Conservation (phyloP, 768 basidiomycete species). For the Stropharia rugosoannulata region DNA sequence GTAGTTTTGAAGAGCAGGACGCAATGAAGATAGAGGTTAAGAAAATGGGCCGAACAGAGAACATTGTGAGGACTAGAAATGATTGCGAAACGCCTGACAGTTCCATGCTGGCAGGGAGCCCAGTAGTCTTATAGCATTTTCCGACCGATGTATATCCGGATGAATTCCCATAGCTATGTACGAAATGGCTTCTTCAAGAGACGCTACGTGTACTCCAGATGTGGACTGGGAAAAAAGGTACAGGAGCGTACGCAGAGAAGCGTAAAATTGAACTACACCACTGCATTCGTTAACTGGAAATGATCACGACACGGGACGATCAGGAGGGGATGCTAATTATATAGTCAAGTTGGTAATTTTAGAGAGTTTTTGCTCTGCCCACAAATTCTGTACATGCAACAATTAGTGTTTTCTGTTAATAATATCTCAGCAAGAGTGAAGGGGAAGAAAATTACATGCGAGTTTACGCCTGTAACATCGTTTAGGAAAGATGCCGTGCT, state of each 20-base stretch:
- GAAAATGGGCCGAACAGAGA: conserved; percentile 5
- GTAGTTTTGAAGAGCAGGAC: conserved; percentile 28
- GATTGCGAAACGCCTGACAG: neutral
- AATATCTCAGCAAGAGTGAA: too few relatives aligned
- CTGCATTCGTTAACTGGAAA: neutral
- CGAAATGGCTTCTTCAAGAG: conserved; percentile 9
- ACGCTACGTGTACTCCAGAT: neutral
- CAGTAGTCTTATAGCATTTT: neutral
- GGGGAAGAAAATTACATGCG: too few relatives aligned
- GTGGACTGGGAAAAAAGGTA: conserved; percentile 9
- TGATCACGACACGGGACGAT: neutral
- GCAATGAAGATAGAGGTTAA: conserved; percentile 6
- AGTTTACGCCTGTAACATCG: too few relatives aligned
- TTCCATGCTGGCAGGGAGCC: neutral
- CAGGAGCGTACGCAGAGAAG: neutral
- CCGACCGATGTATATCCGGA: neutral
- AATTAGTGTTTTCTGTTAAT: too few relatives aligned
- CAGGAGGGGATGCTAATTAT: too few relatives aligned
- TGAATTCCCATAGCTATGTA: neutral
- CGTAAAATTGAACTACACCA: neutral
- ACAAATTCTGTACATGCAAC: too few relatives aligned
- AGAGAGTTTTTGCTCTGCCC: too few relatives aligned
- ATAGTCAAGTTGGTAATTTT: too few relatives aligned
- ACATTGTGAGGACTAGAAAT: neutral
- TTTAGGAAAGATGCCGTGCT: too few relatives aligned